Evolutionary conservation across 805 yeast genomes (phyloP), one percentile per base, ranked within the genome.

Genomic region (Ogataea henricii): DNA sequence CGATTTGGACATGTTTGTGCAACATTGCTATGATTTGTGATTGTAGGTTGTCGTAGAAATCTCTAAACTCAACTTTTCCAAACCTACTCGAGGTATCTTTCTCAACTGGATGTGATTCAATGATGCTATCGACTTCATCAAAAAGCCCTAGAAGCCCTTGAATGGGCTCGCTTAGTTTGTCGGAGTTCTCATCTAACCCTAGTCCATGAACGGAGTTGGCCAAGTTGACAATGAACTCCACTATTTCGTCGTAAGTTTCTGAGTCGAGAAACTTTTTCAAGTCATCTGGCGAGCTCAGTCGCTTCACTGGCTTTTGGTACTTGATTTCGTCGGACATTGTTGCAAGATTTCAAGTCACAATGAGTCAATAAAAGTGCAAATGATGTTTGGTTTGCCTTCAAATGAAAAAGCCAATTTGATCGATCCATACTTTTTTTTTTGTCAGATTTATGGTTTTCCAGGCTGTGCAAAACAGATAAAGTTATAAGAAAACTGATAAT

Each of bases 41-140:
- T 1, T 64, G 57, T 10, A 91, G 55, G 4, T 79, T 83, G 62
- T 89, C 94, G 63, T 85, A 89, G 59, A 91, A 89, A 47, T 82
- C 90, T 38, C 85, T 72, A 66, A 92, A 94, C 64, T 94, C 98
- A 8, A 82, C 73, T 63, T 94, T 94, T 6, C 99, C 99, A 65
- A 94, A 94, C 48, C 99, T 73, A 7, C 96, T 84, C 2, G 76
- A 73, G 23, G 81, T 79, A 44, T 87, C 88, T 35, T 78, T 69
- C 0, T 71, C 65, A 0, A 95, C 90, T 0, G 97, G 97, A 62
- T 84, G 79, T 1, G 60, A 53, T 0, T 72, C 73, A 1, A 86
- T 74, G 0, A 80, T 62, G 0, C 29, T 48, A 2, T 66, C 64
- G 1, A 90, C 76, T 1, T 67, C 58, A 9, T 73, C 74, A 13